Conservation (phyloP, 1,139 yeast species). For the Arxiozyma slooffiae region DNA sequence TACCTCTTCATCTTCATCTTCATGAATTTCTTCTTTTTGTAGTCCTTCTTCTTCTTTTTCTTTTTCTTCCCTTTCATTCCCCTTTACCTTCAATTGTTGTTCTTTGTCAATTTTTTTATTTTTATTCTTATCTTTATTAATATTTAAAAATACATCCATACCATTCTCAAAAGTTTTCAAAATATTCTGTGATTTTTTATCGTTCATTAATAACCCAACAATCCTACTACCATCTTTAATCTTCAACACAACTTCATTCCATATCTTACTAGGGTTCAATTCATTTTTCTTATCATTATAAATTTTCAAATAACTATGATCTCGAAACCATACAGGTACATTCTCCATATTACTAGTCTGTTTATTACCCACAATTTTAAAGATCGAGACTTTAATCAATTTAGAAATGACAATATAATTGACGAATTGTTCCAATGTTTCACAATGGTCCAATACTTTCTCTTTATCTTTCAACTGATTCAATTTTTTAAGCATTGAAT, state of each 20-base stretch:
- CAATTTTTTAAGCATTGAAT: slow-evolving; percentile 28
- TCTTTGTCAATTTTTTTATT: not conserved
- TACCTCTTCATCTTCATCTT: too few species aligned
- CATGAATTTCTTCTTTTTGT: too few species aligned
- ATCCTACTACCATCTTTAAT: slow-evolving; percentile 34
- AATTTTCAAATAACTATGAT: slow-evolving; percentile 20
- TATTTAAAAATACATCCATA: slow-evolving; percentile 52
- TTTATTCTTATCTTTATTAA: slow-evolving; percentile 36
- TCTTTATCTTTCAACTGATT: slow-evolving; percentile 10
- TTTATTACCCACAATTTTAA: slow-evolving; percentile 18
- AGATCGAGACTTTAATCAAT: slow-evolving; percentile 22
- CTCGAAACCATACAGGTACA: slow-evolving; percentile 28
- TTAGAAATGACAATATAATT: slow-evolving; percentile 28
- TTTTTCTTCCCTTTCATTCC: not conserved
- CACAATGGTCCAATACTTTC: slow-evolving; percentile 11
- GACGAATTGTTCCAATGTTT: slow-evolving; percentile 18
- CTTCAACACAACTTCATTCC: slow-evolving; percentile 40
- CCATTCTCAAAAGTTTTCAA: slow-evolving; percentile 46
- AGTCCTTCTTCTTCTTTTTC: too few species aligned
- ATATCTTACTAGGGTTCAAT: slow-evolving; percentile 40
- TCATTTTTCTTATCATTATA: slow-evolving; percentile 23
- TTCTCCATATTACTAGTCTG: slow-evolving; percentile 9
- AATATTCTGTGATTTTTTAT: slow-evolving; percentile 40
- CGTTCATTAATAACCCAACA: slow-evolving; percentile 45
- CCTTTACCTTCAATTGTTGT: slow-evolving; percentile 31